Evolutionary conservation across 495 filamentous ascomycete species (phyloP), one percentile per base, ranked within the genome.

Genomic region (Penicillium pancosmium): DNA sequence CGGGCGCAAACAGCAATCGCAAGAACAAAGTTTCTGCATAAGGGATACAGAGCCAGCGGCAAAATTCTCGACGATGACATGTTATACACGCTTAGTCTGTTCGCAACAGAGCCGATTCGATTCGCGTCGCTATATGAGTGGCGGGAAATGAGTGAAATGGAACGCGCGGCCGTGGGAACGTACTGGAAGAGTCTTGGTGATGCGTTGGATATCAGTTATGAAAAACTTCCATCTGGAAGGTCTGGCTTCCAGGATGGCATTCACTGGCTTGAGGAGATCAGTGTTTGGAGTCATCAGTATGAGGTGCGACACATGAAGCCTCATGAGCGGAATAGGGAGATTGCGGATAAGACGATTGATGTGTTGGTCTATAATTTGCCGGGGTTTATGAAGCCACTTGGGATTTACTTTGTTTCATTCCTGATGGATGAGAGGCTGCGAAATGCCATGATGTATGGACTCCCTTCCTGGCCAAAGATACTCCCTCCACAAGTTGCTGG

Each of bases 11-110:
- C 75, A 12, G 82, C 82, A 35, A 79, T 89, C 36, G 81, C 83
- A 0, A 81, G 86, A 41, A 88, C 88, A 68, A 90, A 89, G 57
- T 88, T 80, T 64, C 76, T 90, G 3, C 88, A 90, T 54, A 72
- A 73, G 25, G 71, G 71, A 13, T 88, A 88, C 67, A 74, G 76
- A 5, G 74, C 79, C 19, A 71, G 75, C 23, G 85, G 85, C 13
- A 79, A 80, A 56, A 89, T 91, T 64, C 72, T 76, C 8, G 80
- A 88, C 57, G 76, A 79, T 0, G 87, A 89, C 57, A 79, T 89
- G 67, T 73, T 89, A 0, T 91, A 88, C 68, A 88, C 86, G 1
- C 73, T 89, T 0, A 79, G 76, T 10, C 76, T 88, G 1, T 89
- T 88, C 63, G 78, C 83, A 0, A 63, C 72, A 0, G 85, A 89